Evolutionary conservation across 2,329 filamentous ascomycete genomes (phyloP).

Genomic region (Tolypocladium nubicola): DNA sequence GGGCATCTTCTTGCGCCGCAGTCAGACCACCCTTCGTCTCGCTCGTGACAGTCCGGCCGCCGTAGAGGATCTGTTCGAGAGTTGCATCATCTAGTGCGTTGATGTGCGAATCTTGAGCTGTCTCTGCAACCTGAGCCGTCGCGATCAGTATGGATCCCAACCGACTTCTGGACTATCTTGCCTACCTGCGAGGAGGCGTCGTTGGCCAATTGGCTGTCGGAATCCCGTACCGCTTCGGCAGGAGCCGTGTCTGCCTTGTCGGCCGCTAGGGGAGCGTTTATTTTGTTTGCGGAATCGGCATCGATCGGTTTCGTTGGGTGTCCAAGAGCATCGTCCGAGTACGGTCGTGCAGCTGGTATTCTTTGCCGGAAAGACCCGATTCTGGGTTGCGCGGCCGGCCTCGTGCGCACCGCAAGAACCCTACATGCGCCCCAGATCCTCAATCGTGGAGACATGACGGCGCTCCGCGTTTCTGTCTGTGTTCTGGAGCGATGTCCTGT

Average conservation of each 20-base stretch:
- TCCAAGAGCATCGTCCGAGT: slow-evolving; percentile 21
- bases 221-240: background rate
- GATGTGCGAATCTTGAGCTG: slow-evolving; percentile 6
- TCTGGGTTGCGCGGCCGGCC: slow-evolving; percentile 12
- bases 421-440: slow-evolving; percentile 23
- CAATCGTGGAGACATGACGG: slow-evolving; percentile 22
- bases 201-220: background rate
- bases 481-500: background rate
- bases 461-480: slow-evolving; percentile 4
- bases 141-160: background rate
- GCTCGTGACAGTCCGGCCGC: slow-evolving; percentile 20
- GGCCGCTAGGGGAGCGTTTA: background rate
- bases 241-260: background rate
- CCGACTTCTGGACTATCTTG: background rate
- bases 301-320: slow-evolving; percentile 12
- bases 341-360: slow-evolving; percentile 13
- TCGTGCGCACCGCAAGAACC: slow-evolving; percentile 19
- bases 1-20: slow-evolving; percentile 30
- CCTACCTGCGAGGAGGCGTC: background rate
- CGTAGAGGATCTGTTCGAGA: slow-evolving; percentile 25
- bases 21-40: slow-evolving; percentile 23
- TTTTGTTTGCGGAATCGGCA: slow-evolving; percentile 1
- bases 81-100: slow-evolving; percentile 22
- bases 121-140: background rate
- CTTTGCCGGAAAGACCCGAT: slow-evolving; percentile 11